phyloP scores from a whole-genome alignment of 495 filamentous ascomycete genomes.

The Penicillium steckii region DNA sequence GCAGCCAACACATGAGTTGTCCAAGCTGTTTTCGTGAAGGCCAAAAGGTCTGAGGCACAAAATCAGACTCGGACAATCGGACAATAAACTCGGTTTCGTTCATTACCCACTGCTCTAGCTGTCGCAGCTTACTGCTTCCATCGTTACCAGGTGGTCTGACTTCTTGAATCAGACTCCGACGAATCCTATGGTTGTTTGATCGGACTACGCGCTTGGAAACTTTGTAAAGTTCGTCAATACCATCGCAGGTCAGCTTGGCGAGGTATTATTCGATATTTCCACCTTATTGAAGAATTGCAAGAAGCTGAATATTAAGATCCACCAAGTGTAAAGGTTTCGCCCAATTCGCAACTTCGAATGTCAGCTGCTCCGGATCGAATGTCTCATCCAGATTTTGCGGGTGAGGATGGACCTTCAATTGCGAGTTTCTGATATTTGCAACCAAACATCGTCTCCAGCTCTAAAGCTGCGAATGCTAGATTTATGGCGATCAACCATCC shows the following conservation, averaged over 20 bases:
- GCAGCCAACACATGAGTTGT: conserved; percentile 50
- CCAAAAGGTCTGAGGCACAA: conserved; percentile 56
- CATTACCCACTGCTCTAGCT: conserved; percentile 36
- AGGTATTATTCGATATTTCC: conserved; percentile 58
- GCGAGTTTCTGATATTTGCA: conserved; percentile 76
- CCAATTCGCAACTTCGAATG: conserved; percentile 70
- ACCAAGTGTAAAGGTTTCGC: conserved; percentile 62
- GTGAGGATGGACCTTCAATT: conserved; percentile 74
- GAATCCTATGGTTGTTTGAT: conserved; percentile 32
- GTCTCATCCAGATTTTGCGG: conserved; percentile 37
- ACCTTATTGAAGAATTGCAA: conserved; percentile 72
- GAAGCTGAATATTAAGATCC: conserved; percentile 71
- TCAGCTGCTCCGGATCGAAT: conserved; percentile 52
- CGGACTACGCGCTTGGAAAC: conserved; percentile 61
- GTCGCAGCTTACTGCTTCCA: conserved; percentile 17
- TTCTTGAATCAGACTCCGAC: conserved; percentile 40
- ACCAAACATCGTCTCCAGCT: conserved; percentile 56
- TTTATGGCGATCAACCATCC: conserved; percentile 64
- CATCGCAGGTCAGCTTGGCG: conserved; percentile 54
- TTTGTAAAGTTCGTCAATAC: conserved; percentile 45
- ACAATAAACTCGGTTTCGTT: conserved; percentile 37
- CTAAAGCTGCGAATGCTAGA: conserved; percentile 16
- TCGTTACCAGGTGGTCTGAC: conserved; percentile 26
- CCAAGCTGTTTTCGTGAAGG: conserved; percentile 59
- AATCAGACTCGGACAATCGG: conserved; percentile 56